These are phyloP conservation scores for Sugiyamaella paludigena DNA, from an alignment of 1,139 yeast genomes.

Conservation along the genomic window DNA sequence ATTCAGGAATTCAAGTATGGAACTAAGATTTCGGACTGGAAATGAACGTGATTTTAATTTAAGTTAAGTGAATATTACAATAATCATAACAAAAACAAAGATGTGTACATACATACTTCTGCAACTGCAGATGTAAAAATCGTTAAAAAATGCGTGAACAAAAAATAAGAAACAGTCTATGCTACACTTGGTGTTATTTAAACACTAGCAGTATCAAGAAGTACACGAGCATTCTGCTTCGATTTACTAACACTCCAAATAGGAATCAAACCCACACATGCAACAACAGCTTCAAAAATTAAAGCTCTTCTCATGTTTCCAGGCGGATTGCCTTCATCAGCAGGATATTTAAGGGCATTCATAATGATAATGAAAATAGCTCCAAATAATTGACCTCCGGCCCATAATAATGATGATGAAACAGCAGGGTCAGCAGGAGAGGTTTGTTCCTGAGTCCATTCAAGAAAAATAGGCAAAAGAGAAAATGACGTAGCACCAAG, in stretches of 20 bases:
- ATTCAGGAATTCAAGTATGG: no score
- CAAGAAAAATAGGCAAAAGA: conserved; percentile 36
- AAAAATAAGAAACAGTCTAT: neutral
- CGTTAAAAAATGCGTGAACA: no score
- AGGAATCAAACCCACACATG: conserved; percentile 31
- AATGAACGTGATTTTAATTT: no score
- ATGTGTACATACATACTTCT: neutral
- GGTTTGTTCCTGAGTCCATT: conserved; percentile 39
- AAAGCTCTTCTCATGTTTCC: conserved; percentile 37
- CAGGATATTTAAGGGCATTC: conserved; percentile 35
- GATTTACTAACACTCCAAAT: conserved; percentile 22
- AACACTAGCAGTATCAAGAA: conserved; percentile 18
- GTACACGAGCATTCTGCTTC: conserved; percentile 24
- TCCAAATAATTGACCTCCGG: conserved; percentile 38
- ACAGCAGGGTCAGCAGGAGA: conserved; percentile 38
- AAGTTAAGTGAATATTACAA: no score
- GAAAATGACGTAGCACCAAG: conserved; percentile 39
- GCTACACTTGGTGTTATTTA: neutral
- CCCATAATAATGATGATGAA: conserved; percentile 36
- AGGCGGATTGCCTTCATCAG: conserved; percentile 34
- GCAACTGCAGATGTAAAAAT: neutral
- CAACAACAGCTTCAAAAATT: conserved; percentile 37
- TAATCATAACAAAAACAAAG: no score
- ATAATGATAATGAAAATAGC: conserved; percentile 37
- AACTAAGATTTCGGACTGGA: no score